Conservation (phyloP, 148 eudicot species). For the Diospyros lotus region DNA sequence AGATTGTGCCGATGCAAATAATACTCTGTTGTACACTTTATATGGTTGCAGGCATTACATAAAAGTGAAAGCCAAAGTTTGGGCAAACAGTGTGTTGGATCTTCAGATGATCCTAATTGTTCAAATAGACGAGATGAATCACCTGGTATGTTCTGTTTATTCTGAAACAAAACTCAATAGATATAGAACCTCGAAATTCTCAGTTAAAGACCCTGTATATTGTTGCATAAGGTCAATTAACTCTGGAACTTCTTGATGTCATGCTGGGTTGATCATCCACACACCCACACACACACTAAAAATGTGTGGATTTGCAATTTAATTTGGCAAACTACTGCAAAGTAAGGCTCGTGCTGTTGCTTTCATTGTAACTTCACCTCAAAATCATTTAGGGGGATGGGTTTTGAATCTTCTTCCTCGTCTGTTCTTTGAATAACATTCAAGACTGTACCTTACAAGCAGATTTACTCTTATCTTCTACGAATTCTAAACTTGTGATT, state of each 20-base stretch:
- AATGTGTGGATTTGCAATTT: no score
- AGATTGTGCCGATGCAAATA: not conserved
- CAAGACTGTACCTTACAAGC: not conserved
- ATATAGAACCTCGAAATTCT: not conserved
- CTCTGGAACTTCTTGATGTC: not conserved
- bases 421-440: no score
- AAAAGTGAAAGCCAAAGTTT: conserved; percentile 14
- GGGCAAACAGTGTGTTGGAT: conserved; percentile 15
- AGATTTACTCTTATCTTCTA: not conserved
- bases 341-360: not conserved
- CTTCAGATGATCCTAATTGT: conserved; percentile 16
- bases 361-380: not conserved
- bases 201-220: not conserved
- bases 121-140: conserved; percentile 15
- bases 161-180: not conserved
- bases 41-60: conserved; percentile 22
- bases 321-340: not conserved
- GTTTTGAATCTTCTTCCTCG: not conserved
- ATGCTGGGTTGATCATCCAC: not conserved
- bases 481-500: conserved; percentile 8
- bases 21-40: not conserved
- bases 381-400: not conserved
- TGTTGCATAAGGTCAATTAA: not conserved
- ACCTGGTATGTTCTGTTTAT: conserved; percentile 16
- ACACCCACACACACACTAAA: not conserved